These are phyloP conservation scores for Tolypocladium inflatum DNA, from an alignment of 2,329 filamentous ascomycete species.

Conservation along the genomic window DNA sequence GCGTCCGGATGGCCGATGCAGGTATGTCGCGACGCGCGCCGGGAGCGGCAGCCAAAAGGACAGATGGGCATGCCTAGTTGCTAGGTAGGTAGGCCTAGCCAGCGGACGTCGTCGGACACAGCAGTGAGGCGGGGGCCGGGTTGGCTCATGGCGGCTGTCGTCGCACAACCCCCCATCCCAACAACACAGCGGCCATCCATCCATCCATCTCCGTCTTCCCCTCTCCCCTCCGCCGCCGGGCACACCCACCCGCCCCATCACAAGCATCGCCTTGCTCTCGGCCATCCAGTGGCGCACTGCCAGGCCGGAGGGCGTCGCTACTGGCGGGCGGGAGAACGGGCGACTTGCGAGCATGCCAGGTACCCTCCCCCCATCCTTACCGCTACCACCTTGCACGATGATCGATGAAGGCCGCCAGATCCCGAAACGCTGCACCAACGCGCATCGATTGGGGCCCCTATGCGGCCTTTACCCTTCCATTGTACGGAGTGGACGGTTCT, in stretches of 20 bases:
- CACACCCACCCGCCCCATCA: background rate
- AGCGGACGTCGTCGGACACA: background rate
- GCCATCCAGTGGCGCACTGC: background rate
- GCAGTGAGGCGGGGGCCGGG: background rate
- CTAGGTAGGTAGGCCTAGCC: no score
- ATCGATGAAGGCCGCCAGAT: background rate
- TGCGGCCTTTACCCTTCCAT: background rate
- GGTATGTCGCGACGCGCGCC: background rate
- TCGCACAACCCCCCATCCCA: background rate
- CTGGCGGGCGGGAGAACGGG: background rate
- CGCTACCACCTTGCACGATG: background rate
- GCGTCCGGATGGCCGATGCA: background rate
- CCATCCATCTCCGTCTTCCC: background rate
- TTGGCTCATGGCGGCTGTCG: background rate
- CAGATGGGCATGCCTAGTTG: background rate
- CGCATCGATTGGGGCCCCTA: background rate
- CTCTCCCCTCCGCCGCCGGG: no score
- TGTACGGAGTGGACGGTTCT: background rate
- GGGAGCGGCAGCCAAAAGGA: background rate
- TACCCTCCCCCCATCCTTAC: constrained; percentile 3
- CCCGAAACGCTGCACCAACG: background rate
- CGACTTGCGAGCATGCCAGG: constrained; percentile 3
- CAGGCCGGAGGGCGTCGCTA: background rate
- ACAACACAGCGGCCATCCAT: no score
- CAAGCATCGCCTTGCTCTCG: background rate